Percentiles rank a stretch among this genome's conserved stretches.
These are phyloP conservation scores for Batkoa obscura DNA, from an alignment of 371 early-diverging fungal genomes.

Conservation along the genomic window DNA sequence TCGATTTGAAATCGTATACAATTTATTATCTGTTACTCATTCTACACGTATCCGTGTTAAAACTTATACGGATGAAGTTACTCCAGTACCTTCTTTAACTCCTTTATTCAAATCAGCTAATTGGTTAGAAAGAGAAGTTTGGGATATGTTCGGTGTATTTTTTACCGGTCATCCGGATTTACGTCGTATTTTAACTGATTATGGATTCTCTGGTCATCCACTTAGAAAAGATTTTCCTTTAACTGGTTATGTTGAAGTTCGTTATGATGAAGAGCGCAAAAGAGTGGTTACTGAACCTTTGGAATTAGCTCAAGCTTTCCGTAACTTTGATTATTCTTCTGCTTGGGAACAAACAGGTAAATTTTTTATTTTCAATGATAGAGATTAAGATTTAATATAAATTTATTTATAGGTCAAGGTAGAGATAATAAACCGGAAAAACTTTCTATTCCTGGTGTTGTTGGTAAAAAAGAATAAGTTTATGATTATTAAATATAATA, in stretches of 20 bases:
- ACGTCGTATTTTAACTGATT: constrained; percentile 92
- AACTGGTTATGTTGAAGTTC: constrained; percentile 85
- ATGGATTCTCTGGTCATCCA: constrained; percentile 96
- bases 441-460: no score
- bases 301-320: constrained; percentile 90
- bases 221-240: constrained; percentile 96
- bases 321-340: constrained; percentile 76
- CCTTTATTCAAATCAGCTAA: constrained; percentile 67
- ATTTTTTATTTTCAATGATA: no score
- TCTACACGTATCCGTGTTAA: constrained; percentile 93
- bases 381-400: no score
- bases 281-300: constrained; percentile 88
- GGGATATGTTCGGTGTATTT: constrained; percentile 96
- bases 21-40: constrained; percentile 67
- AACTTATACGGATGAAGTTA: constrained; percentile 83
- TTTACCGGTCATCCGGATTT: constrained; percentile 92
- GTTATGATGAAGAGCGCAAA: constrained; percentile 94
- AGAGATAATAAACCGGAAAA: no score
- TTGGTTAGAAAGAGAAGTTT: constrained; percentile 96
- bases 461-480: no score
- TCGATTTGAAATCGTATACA: constrained; percentile 93
- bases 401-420: no score
- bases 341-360: constrained; percentile 75
- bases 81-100: constrained; percentile 70
- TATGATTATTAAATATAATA: no score